Evolutionary conservation across 352 stramenopile species (phyloP).

Genomic region (Pythium volutum): DNA sequence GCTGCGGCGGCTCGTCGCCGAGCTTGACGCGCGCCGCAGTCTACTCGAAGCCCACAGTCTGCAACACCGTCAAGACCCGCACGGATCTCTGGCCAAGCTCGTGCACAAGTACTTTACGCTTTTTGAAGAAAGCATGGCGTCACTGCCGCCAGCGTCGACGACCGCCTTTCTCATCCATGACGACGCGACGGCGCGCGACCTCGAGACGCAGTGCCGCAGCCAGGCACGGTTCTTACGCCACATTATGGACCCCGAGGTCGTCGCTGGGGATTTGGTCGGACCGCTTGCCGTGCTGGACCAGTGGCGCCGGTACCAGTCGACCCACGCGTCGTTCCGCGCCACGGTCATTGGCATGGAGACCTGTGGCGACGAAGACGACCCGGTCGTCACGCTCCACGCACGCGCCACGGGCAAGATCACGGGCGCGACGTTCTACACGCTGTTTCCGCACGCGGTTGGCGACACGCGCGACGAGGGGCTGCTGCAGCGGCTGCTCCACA

Average conservation of each 20-base stretch:
- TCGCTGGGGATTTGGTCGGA: constrained; percentile 10
- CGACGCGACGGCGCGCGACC: neutral
- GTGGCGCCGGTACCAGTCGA: constrained; percentile 19
- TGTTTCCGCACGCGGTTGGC: constrained; percentile 14
- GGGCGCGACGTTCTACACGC: constrained; percentile 19
- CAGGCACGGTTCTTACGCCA: constrained; percentile 9
- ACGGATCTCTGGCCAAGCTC: constrained; percentile 21
- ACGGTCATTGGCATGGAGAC: constrained; percentile 1
- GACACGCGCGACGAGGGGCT: constrained; percentile 1
- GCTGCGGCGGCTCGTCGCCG: constrained; percentile 25
- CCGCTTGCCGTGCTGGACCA: constrained; percentile 20
- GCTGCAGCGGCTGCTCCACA: constrained; percentile 17
- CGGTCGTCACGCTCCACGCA: constrained; percentile 17
- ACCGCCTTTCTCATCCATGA: constrained; percentile 1
- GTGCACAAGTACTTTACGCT: constrained; percentile 23
- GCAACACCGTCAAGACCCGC: constrained; percentile 11
- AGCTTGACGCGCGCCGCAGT: constrained; percentile 6
- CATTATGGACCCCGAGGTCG: constrained; percentile 15
- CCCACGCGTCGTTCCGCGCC: constrained; percentile 13
- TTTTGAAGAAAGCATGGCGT: constrained; percentile 18
- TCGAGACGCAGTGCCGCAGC: neutral
- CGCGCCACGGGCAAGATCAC: constrained; percentile 18
- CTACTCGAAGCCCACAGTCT: constrained; percentile 5
- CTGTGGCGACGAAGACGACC: constrained; percentile 4
- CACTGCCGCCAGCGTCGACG: neutral